Base-by-base conservation (phyloP, 2,329 filamentous ascomycete species). In the Diaporthe eres region DNA sequence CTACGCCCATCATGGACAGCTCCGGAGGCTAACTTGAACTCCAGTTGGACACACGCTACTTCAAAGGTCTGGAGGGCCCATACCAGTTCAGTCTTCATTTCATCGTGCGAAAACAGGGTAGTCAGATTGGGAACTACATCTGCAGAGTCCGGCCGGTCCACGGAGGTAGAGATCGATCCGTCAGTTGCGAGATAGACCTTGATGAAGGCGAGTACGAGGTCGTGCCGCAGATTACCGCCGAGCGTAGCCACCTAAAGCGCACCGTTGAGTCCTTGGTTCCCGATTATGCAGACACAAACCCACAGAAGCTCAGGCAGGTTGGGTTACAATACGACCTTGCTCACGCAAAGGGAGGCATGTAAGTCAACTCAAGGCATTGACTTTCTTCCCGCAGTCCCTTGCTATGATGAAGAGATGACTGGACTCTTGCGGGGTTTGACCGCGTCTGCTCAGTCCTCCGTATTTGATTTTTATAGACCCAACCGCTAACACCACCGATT, bases 121-220 rank as follows among this genome's bases (percentile, higher is more conserved):
- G 79, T 17, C 71, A 71, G 13, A 22, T 76, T 2, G 78, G 79
- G 17, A 84, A 84, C 42, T 81, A 83, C 77, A 79, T 84, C 57
- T 82, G 82, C 77, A 80, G 82, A 10, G 83, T 84, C 4, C 81
- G 83, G 0, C 80, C 82, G 9, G 80, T 80, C n/a, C 79, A 82
- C 68, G 78, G 78, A 17, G 83, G 82, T 79, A 83, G 92, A 86
- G 89, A 87, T 65, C 90, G 94, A 10, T 92, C 91, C 1, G 90
- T 94, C 19, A 94, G 90, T 74, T 92, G 91, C n/a, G 94, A 95
- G 80, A 86, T 94, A n/a, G 86, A 91, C 51, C 89, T 95, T 2
- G 90, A 94, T 44, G 87, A 92, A 0, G 93, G 93, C 8, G 88
- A 86, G 22, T 95, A 95, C 82, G 90, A 90, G 58, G 89, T 95